Evolutionary conservation across 768 basidiomycete genomes (phyloP), one percentile per base, ranked within the genome.

Genomic region (Cystoderma amianthinum): DNA sequence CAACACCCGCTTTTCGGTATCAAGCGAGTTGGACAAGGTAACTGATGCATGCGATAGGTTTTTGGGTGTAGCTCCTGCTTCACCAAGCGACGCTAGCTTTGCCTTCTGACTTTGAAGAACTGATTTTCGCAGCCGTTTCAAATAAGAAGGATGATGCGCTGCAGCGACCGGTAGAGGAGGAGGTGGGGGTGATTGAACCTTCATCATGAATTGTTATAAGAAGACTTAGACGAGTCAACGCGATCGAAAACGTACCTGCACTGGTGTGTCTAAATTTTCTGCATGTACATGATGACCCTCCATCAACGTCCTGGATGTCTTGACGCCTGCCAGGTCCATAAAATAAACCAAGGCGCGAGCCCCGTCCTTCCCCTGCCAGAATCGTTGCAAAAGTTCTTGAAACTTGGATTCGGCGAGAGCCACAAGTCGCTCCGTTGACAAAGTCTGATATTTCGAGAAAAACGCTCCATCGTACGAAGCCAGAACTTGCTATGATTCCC

Each of bases 111-210:
- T n/a, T n/a, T n/a, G n/a, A n/a, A n/a, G n/a, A n/a, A n/a, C n/a
- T n/a, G n/a, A n/a, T 36, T 53, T 57, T 2, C 59, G 53, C 10
- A 70, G 46, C 43, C 57, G 58, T 23, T 59, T 58, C 10, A 72
- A 40, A 32, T 62, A 46, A 1, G 53, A 42, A 0, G 69, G 72
- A 42, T 74, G 70, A 42, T 68, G 69, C 0, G 73, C 72, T 11
- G 72, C 73, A 19, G 71, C 68, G 18, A 71, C 55, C n/a, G n/a
- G n/a, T n/a, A n/a, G n/a, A 2, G 70, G 72, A 9, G 71, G 60
- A 22, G 61, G 58, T 9, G 44, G n/a, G 21, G 50, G 10, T 9
- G 48, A 5, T 23, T 16, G 20, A n/a, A n/a, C n/a, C n/a, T n/a
- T n/a, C n/a, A n/a, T n/a, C n/a, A n/a, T n/a, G n/a, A n/a, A n/a